These are phyloP conservation scores for Colletotrichum melonis DNA, from an alignment of 2,329 filamentous ascomycete species.

Conservation along the genomic window DNA sequence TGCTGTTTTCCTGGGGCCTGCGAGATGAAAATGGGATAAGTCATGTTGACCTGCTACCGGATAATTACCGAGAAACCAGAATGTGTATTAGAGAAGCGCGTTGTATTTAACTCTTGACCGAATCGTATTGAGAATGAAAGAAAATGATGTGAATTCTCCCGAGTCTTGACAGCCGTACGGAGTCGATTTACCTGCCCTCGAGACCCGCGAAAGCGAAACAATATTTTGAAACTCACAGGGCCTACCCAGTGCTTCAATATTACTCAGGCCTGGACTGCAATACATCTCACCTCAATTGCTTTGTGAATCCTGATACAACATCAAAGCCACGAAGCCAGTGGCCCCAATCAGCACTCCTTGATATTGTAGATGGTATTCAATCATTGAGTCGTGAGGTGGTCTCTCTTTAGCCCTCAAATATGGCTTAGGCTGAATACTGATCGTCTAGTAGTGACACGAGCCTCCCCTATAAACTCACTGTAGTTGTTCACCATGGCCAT, in stretches of 20 bases:
- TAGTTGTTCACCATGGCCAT: not conserved
- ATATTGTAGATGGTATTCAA: not conserved
- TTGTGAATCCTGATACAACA: not conserved
- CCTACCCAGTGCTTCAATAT: not conserved
- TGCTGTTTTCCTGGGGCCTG: not conserved
- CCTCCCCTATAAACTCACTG: not conserved
- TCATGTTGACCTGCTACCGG: not conserved
- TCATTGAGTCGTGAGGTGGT: not conserved
- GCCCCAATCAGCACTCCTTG: not conserved
- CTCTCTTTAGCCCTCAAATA: not conserved
- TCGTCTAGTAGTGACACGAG: too few relatives aligned
- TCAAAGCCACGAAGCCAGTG: not conserved
- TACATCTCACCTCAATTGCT: not conserved
- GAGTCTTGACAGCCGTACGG: too few relatives aligned
- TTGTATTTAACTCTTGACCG: too few relatives aligned
- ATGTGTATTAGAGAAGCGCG: not conserved
- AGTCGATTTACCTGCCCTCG: not conserved
- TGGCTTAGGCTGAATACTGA: not conserved
- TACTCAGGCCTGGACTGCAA: not conserved
- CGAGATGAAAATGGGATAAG: not conserved
- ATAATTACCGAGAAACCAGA: not conserved
- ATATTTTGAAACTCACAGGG: not conserved
- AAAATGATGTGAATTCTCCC: not conserved
- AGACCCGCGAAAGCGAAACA: not conserved
- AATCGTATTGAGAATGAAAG: not conserved